Conservation (phyloP, 805 yeast species). For the Metschnikowia cerradonensis region DNA sequence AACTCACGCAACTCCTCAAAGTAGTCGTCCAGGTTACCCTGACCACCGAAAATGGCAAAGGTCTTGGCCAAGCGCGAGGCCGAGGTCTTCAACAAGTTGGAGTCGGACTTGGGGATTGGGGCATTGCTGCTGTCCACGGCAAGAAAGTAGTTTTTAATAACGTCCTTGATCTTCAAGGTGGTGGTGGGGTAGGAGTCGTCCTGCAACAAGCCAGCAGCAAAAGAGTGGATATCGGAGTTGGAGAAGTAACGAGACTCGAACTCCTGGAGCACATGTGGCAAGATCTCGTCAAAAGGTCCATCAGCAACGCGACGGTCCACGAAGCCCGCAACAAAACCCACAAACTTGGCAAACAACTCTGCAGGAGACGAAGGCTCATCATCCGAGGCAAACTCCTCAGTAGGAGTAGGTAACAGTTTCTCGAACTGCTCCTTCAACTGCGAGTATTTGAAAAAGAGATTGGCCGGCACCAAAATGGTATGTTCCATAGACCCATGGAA, state of each 20-base stretch:
- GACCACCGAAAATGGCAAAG: slow-evolving; percentile 95
- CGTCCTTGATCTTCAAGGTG: slow-evolving; percentile 60
- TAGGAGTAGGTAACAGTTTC: slow-evolving; percentile 69
- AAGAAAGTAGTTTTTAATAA: slow-evolving; percentile 73
- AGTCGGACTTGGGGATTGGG: slow-evolving; percentile 21
- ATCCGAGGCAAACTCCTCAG: slow-evolving; percentile 82
- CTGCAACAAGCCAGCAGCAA: slow-evolving; percentile 66
- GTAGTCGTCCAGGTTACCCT: slow-evolving; percentile 97
- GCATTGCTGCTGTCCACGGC: slow-evolving; percentile 30
- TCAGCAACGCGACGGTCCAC: slow-evolving; percentile 42
- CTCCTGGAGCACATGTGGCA: slow-evolving; percentile 68
- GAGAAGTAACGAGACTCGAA: slow-evolving; percentile 74
- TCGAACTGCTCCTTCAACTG: slow-evolving; percentile 84
- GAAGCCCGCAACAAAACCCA: slow-evolving; percentile 63
- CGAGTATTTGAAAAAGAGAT: slow-evolving; percentile 71
- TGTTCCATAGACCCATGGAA: slow-evolving; percentile 86
- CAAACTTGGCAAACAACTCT: slow-evolving; percentile 78
- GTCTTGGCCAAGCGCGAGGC: slow-evolving; percentile 54
- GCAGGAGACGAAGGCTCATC: slow-evolving; percentile 85
- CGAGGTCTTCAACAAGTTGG: slow-evolving; percentile 61
- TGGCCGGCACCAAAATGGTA: slow-evolving; percentile 80
- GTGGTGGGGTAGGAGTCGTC: slow-evolving; percentile 63
- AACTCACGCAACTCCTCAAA: slow-evolving; percentile 92
- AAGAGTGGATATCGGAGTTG: slow-evolving; percentile 73
- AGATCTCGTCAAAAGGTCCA: slow-evolving; percentile 65